These are phyloP conservation scores for Cryomyces minteri DNA, from an alignment of 495 filamentous ascomycete genomes.

Conservation along the genomic window DNA sequence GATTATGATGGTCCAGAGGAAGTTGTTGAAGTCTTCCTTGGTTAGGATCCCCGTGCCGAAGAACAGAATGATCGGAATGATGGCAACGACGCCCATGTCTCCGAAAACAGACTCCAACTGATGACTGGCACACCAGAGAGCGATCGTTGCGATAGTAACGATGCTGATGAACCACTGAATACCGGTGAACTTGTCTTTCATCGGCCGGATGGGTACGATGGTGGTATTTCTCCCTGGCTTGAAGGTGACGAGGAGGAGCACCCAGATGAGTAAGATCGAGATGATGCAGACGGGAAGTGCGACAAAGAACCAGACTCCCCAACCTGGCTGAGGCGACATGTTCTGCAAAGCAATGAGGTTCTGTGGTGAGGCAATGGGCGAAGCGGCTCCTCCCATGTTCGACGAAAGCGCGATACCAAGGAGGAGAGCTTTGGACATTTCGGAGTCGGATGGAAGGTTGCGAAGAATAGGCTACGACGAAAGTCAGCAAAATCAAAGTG, in stretches of 20 bases:
- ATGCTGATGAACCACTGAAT: slow-evolving; percentile 82
- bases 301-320: slow-evolving; percentile 95
- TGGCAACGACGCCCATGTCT: slow-evolving; percentile 96
- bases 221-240: slow-evolving; percentile 64
- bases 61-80: slow-evolving; percentile 89
- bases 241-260: slow-evolving; percentile 70
- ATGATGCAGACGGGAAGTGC: slow-evolving; percentile 83
- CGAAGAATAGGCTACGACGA: slow-evolving; percentile 64
- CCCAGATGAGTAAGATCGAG: slow-evolving; percentile 78
- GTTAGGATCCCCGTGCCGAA: slow-evolving; percentile 95
- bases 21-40: slow-evolving; percentile 99
- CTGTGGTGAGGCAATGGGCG: slow-evolving; percentile 90
- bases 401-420: slow-evolving; percentile 90
- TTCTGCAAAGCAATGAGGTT: slow-evolving; percentile 93
- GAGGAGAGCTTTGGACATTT: slow-evolving; percentile 88
- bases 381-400: slow-evolving; percentile 91
- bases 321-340: slow-evolving; percentile 78
- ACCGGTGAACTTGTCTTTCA: slow-evolving; percentile 75
- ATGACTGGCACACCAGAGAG: slow-evolving; percentile 82
- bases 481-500: background rate
- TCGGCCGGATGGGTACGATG: slow-evolving; percentile 79
- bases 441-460: slow-evolving; percentile 73
- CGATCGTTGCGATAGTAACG: slow-evolving; percentile 74
- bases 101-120: slow-evolving; percentile 76
- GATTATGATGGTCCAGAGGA: slow-evolving; percentile 99